Base-by-base conservation (phyloP, 108 stramenopile genomes). In the Ochromonas danica region DNA sequence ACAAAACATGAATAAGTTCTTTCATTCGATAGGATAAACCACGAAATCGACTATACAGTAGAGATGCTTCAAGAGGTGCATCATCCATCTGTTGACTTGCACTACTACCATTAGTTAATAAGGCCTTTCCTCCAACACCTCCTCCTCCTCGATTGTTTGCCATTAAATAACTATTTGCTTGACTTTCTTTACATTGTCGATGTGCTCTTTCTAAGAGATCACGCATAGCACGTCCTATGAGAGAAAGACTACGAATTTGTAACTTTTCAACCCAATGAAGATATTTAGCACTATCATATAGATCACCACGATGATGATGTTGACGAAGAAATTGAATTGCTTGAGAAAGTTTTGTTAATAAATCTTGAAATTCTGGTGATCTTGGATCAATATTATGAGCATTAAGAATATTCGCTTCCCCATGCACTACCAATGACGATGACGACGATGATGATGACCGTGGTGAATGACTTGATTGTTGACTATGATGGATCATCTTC, bases 21-120 rank as follows among this genome's bases (percentile, higher is more conserved):
- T 40, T 38, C 67, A 70, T 70, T 14, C 67, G 67, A 40, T 40
- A 70, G 10, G 39, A 38, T 31, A 70, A 40, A 22, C 67, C 67
- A 40, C 67, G 36, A 70, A 70, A 70, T 22, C 33, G 14, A 14
- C 17, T 10, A 40, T 70, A 70, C 67, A 70, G 67, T 17, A 17
- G 40, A 14, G 40, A 31, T 17, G 67, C 14, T 31, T 70, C 67
- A 14, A 70, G 40, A 10, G 67, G 67, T 70, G 14, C 14, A 70
- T 40, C 40, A 22, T 70, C 40, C n/a, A n/a, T n/a, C n/a, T n/a
- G n/a, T n/a, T n/a, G n/a, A n/a, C n/a, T n/a, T n/a, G n/a, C n/a
- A n/a, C n/a, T n/a, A n/a, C n/a, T n/a, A n/a, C n/a, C n/a, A n/a
- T n/a, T n/a, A n/a, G n/a, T n/a, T n/a, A n/a, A n/a, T n/a, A n/a